These are phyloP conservation scores for Salix viminalis DNA, from an alignment of 345 rosid species.

Conservation along the genomic window DNA sequence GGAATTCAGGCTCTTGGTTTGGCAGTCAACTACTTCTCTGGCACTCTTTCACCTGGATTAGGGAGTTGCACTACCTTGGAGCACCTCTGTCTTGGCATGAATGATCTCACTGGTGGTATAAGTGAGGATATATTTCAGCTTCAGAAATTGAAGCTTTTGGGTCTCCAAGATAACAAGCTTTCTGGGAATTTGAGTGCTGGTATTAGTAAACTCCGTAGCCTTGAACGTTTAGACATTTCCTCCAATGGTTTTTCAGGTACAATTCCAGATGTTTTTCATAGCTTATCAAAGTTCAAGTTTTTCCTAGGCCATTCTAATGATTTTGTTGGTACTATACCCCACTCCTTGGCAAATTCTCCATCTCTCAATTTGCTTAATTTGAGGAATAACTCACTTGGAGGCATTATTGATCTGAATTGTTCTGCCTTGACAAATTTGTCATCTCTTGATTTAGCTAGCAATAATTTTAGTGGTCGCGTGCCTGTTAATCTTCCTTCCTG, in stretches of 20 bases:
- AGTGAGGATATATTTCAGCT: slow-evolving; percentile 48
- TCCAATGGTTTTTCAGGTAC: slow-evolving; percentile 45
- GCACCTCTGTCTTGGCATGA: slow-evolving; percentile 57
- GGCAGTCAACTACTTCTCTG: slow-evolving; percentile 54
- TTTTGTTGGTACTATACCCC: slow-evolving; percentile 56
- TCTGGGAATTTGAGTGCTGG: slow-evolving; percentile 43
- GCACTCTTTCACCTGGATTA: slow-evolving; percentile 40
- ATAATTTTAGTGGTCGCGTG: slow-evolving; percentile 45
- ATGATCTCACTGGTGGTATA: slow-evolving; percentile 50
- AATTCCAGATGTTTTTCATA: slow-evolving; percentile 57
- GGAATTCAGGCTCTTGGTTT: slow-evolving; percentile 29
- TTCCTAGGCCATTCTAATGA: slow-evolving; percentile 48
- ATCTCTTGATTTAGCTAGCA: slow-evolving; percentile 66
- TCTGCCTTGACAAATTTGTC: slow-evolving; percentile 47
- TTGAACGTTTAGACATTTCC: slow-evolving; percentile 56
- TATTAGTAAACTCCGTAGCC: slow-evolving; percentile 40
- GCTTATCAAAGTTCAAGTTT: slow-evolving; percentile 27
- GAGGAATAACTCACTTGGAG: slow-evolving; percentile 66
- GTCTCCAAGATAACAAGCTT: slow-evolving; percentile 50
- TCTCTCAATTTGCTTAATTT: slow-evolving; percentile 50
- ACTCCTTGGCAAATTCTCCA: slow-evolving; percentile 49
- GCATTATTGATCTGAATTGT: slow-evolving; percentile 51
- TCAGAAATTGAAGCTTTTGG: slow-evolving; percentile 33
- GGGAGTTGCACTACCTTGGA: slow-evolving; percentile 43
- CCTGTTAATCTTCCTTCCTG: slow-evolving; percentile 60